A percentile compares a stretch with the other conserved stretches of the same genome.
Evolutionary conservation across 768 basidiomycete species (phyloP).

Genomic region (Termitomyces sp.): DNA sequence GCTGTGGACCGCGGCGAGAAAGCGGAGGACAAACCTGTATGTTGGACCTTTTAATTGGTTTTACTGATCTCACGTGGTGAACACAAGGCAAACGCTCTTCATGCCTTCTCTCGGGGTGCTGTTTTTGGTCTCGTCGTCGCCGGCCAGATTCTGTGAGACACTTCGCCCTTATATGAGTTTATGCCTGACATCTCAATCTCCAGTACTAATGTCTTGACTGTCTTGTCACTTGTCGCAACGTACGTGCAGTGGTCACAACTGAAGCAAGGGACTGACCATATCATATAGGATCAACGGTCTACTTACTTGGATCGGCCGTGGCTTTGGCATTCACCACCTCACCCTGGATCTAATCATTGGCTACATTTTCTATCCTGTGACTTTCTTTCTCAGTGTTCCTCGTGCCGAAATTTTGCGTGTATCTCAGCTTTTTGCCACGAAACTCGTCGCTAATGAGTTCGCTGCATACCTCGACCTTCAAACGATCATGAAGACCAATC

Average conservation of each 20-base stretch:
- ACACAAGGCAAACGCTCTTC: conserved; percentile 68
- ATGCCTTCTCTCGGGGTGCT: conserved; percentile 86
- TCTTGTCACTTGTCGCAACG: conserved; percentile 75
- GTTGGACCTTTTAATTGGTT: conserved; percentile 12
- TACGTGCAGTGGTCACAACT: conserved; percentile 19
- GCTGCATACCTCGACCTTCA: conserved; percentile 68
- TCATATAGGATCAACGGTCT: conserved; percentile 62
- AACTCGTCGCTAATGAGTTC: conserved; percentile 87
- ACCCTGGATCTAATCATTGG: conserved; percentile 83
- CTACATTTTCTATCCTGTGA: conserved; percentile 85
- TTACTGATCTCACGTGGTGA: background rate
- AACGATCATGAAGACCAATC: conserved; percentile 39
- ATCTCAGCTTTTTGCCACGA: conserved; percentile 77
- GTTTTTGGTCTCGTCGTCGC: conserved; percentile 83
- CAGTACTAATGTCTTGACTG: conserved; percentile 81
- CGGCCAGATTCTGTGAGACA: conserved; percentile 74
- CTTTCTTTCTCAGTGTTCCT: conserved; percentile 80
- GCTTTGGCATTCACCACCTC: conserved; percentile 78
- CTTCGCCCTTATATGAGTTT: conserved; percentile 6
- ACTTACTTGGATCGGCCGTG: conserved; percentile 85
- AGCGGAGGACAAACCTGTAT: conserved; percentile 49
- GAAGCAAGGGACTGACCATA: background rate
- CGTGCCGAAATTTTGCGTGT: conserved; percentile 78
- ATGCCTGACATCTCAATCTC: conserved; percentile 1
- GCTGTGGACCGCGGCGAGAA: conserved; percentile 76